These are phyloP conservation scores for Diversispora epigaea DNA, from an alignment of 192 early-diverging fungal species.

Conservation along the genomic window DNA sequence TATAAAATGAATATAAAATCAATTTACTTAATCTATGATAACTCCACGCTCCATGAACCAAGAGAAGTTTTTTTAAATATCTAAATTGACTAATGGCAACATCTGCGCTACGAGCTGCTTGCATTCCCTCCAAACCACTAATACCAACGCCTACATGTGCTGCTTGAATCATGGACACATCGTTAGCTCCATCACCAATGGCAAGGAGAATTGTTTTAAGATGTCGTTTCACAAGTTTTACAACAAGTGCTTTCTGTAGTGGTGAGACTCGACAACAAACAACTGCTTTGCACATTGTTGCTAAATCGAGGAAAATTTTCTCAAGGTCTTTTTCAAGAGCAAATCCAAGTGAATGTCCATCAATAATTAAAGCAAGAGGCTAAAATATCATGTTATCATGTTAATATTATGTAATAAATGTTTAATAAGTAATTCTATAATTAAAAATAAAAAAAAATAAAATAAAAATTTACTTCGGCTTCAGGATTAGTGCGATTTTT, in stretches of 20 bases:
- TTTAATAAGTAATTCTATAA: background rate
- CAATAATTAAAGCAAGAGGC: conserved; percentile 91
- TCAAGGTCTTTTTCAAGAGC: conserved; percentile 88
- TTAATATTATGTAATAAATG: background rate
- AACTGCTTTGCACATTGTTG: conserved; percentile 90
- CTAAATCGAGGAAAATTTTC: conserved; percentile 81
- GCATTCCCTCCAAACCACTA: conserved; percentile 92
- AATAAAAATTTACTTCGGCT: conserved; percentile 36
- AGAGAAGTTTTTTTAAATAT: conserved; percentile 89
- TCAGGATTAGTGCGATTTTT: conserved; percentile 44
- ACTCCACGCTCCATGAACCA: conserved; percentile 97
- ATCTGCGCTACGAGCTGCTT: conserved; percentile 94
- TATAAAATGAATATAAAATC: conserved; percentile 98
- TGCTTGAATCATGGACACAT: conserved; percentile 99
- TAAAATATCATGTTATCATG: conserved; percentile 22
- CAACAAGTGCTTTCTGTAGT: conserved; percentile 96
- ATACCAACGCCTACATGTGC: conserved; percentile 98
- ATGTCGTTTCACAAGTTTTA: conserved; percentile 95
- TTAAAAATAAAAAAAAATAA: background rate
- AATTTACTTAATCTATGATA: conserved; percentile 94
- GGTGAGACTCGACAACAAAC: conserved; percentile 98
- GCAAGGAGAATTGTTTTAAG: conserved; percentile 87
- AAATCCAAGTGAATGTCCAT: conserved; percentile 89
- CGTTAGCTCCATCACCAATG: conserved; percentile 99
- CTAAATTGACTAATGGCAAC: conserved; percentile 99